phyloP scores from a whole-genome alignment of 192 early-diverging fungal genomes.

The Backusella australiensis region DNA sequence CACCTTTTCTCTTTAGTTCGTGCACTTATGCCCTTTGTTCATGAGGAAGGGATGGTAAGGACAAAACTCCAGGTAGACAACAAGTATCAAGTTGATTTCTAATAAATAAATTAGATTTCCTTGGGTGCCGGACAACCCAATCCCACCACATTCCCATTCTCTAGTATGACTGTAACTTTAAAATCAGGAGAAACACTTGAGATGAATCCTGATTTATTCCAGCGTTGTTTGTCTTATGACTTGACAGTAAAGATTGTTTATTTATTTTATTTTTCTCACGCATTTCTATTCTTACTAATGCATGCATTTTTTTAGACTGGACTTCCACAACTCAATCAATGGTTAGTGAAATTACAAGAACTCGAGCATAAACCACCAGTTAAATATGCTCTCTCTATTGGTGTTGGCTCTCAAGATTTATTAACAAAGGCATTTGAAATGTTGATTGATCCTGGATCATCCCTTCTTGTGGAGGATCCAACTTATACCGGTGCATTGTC shows the following conservation, averaged over 20 bases:
- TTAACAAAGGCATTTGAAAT: slow-evolving; percentile 55
- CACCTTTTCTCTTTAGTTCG: slow-evolving; percentile 10
- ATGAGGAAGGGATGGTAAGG: slow-evolving; percentile 13
- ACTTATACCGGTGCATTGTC: slow-evolving; percentile 49
- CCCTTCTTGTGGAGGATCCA: slow-evolving; percentile 50
- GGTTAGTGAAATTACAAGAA: slow-evolving; percentile 46
- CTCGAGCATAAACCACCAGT: slow-evolving; percentile 45
- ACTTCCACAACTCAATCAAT: slow-evolving; percentile 41
- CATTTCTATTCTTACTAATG: not conserved
- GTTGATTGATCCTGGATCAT: slow-evolving; percentile 47
- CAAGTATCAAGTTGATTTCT: not conserved
- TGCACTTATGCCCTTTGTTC: slow-evolving; percentile 32
- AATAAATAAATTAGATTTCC: slow-evolving; percentile 47
- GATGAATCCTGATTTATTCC: slow-evolving; percentile 51
- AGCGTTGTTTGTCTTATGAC: slow-evolving; percentile 62
- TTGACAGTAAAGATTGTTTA: slow-evolving; percentile 37
- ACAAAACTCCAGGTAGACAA: not conserved
- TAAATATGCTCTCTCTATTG: slow-evolving; percentile 41
- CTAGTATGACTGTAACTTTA: slow-evolving; percentile 46
- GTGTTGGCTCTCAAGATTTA: slow-evolving; percentile 54
- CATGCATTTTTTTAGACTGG: slow-evolving; percentile 36
- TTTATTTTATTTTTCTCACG: not conserved
- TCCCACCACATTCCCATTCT: slow-evolving; percentile 63
- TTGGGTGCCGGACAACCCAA: slow-evolving; percentile 74
- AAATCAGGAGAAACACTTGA: slow-evolving; percentile 59